These are phyloP conservation scores for Funneliformis caledonium DNA, from an alignment of 371 early-diverging fungal genomes.

Conservation along the genomic window DNA sequence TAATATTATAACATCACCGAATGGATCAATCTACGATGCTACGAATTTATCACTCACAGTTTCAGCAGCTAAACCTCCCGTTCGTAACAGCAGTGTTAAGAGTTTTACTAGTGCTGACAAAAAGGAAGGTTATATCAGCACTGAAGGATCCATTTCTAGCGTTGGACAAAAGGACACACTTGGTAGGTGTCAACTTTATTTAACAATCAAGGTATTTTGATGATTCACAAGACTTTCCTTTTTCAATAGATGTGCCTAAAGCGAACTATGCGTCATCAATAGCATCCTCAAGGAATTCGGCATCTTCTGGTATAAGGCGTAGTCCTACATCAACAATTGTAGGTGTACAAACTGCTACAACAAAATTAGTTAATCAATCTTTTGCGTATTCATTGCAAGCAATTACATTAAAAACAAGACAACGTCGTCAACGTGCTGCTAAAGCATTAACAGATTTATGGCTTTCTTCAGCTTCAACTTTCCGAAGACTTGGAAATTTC, in stretches of 20 bases:
- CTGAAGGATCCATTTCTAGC: slow-evolving; percentile 28
- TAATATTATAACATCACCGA: slow-evolving; percentile 39
- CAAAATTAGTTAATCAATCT: slow-evolving; percentile 33
- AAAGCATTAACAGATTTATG: slow-evolving; percentile 57
- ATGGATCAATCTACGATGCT: slow-evolving; percentile 44
- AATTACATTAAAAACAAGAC: slow-evolving; percentile 21
- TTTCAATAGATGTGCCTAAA: slow-evolving; percentile 46
- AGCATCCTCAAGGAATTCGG: slow-evolving; percentile 47
- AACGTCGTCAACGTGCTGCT: slow-evolving; percentile 54
- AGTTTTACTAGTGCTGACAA: slow-evolving; percentile 8
- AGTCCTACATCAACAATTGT: slow-evolving; percentile 33
- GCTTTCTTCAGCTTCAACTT: slow-evolving; percentile 68
- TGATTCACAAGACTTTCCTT: neutral
- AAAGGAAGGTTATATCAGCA: slow-evolving; percentile 4
- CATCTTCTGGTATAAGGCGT: slow-evolving; percentile 42
- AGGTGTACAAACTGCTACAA: slow-evolving; percentile 30
- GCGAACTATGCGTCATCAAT: slow-evolving; percentile 50
- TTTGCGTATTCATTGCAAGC: neutral
- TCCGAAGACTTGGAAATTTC: slow-evolving; percentile 57
- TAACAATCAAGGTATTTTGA: neutral
- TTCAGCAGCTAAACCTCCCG: neutral
- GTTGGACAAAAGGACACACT: slow-evolving; percentile 26
- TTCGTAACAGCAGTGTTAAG: neutral
- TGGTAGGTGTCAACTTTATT: neutral
- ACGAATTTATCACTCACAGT: slow-evolving; percentile 28